Evolutionary conservation across 176 grass and related monocot genomes (phyloP).

Genomic region (Aegilops umbellulata): DNA sequence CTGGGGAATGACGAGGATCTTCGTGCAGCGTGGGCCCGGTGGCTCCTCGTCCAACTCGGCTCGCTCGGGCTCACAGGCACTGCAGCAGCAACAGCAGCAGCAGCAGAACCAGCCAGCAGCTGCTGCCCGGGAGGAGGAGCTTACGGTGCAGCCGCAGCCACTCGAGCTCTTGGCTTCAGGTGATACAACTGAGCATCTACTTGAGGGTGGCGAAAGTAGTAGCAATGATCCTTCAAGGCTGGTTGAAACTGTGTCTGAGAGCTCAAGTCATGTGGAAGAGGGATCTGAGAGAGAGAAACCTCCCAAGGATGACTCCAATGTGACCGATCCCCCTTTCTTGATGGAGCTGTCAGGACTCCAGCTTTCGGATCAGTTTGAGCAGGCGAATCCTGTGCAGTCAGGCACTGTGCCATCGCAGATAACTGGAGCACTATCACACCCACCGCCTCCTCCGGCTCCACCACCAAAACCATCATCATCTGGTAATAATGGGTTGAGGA

Average conservation of each 20-base stretch:
- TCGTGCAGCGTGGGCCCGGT: conserved; percentile 73
- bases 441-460: conserved; percentile 76
- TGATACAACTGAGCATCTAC: conserved; percentile 33
- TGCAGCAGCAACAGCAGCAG: conserved; percentile 31
- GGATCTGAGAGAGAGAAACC: conserved; percentile 46
- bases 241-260: conserved; percentile 38
- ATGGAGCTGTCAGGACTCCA: conserved; percentile 41
- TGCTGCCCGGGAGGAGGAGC: conserved; percentile 47
- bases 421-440: conserved; percentile 40
- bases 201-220: conserved; percentile 41
- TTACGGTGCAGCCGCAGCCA: conserved; percentile 40
- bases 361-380: conserved; percentile 45
- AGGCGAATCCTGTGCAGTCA: conserved; percentile 30
- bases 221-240: conserved; percentile 40
- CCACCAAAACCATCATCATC: conserved; percentile 63
- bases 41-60: conserved; percentile 76
- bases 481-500: conserved; percentile 52
- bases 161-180: conserved; percentile 25
- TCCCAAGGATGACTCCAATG: conserved; percentile 38
- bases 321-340: conserved; percentile 42
- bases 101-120: conserved; percentile 36
- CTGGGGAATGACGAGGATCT: conserved; percentile 92
- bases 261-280: conserved; percentile 30
- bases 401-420: conserved; percentile 48
- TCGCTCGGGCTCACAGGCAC: conserved; percentile 45